Evolutionary conservation across 2,329 filamentous ascomycete genomes (phyloP).

Genomic region (Paecilomyces variotii): DNA sequence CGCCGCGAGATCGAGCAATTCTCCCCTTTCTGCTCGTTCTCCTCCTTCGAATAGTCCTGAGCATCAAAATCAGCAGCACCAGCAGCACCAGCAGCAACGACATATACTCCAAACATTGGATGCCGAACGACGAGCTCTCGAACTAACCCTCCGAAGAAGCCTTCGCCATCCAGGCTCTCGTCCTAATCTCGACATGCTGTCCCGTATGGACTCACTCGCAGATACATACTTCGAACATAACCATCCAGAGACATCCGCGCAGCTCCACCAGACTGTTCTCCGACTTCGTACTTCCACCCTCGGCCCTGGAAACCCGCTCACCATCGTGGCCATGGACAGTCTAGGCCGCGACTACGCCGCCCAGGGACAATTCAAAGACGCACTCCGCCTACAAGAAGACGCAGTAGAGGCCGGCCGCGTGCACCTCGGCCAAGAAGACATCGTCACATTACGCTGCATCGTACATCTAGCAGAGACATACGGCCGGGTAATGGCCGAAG

Average conservation of each 20-base stretch:
- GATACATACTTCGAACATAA: slow-evolving; percentile 6
- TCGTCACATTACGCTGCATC: slow-evolving; percentile 7
- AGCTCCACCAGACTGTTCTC: slow-evolving; percentile 6
- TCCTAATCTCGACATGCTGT: slow-evolving; percentile 5
- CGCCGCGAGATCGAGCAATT: slow-evolving; percentile 3
- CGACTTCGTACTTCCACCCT: slow-evolving; percentile 6
- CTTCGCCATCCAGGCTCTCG: neutral
- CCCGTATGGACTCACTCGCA: slow-evolving; percentile 6
- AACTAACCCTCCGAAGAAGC: neutral
- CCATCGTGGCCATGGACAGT: slow-evolving; percentile 9
- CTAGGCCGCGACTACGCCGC: slow-evolving; percentile 8
- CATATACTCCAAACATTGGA: slow-evolving; percentile 3
- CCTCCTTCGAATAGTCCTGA: neutral
- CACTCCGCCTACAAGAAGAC: slow-evolving; percentile 7
- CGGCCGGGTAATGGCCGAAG: slow-evolving; percentile 8
- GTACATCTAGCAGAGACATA: slow-evolving; percentile 8
- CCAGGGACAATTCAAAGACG: slow-evolving; percentile 6
- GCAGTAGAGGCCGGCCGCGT: slow-evolving; percentile 8
- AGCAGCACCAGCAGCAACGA: slow-evolving; percentile 3
- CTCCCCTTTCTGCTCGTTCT: neutral
- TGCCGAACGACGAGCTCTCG: slow-evolving; percentile 4
- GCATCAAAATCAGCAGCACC: neutral
- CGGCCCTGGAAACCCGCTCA: slow-evolving; percentile 8
- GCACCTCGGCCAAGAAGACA: slow-evolving; percentile 6
- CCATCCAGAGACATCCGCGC: slow-evolving; percentile 2